Base-by-base conservation (phyloP, 768 basidiomycete genomes). In the Tricholoma hemisulphureum region DNA sequence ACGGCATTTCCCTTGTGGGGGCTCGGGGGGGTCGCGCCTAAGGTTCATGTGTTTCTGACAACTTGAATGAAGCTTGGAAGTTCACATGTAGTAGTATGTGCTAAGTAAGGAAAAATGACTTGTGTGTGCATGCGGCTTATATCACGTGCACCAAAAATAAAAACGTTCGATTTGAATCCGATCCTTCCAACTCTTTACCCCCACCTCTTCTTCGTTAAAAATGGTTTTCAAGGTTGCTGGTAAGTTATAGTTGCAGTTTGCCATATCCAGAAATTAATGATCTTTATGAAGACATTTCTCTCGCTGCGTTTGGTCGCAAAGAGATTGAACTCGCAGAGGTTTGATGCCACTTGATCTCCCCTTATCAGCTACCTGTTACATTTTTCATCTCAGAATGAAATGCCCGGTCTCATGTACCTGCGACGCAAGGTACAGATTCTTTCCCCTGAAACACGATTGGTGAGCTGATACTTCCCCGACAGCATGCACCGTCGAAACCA, bases 301-400 rank as follows among this genome's bases (percentile, higher is more conserved):
- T 99, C 71, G 97, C 97, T 71, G 96, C 96, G 59, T 99, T 98
- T 78, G 94, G 96, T 76, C 94, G 96, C 82, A 99, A 99, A 82
- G 96, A 99, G 81, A 93, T 99, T 68, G 89, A 96, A 80, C 91
- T 99, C 75, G 96, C 96, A 62, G 96, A 99, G 88, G 95, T 96
- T n/a, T 54, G 41, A 39, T 63, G 52, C 45, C 56, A 59, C 56
- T 18, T 57, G 52, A 58, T 58, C 34, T 53, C 46, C 39, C 10
- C n/a, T n/a, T 32, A 35, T 58, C 53, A 34, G 45, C 20, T 31
- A 61, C 54, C 57, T 53, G 53, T 58, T 21, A 61, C 49, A 56
- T 58, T 59, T 61, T 49, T n/a, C 13, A 28, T 54, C 67, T 29
- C 29, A 93, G 91, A 85, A 89, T 82, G 92, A 94, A 76, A 95